phyloP scores from a whole-genome alignment of 225 moss, liverwort and hornwort species.

The Polytrichum commune region DNA sequence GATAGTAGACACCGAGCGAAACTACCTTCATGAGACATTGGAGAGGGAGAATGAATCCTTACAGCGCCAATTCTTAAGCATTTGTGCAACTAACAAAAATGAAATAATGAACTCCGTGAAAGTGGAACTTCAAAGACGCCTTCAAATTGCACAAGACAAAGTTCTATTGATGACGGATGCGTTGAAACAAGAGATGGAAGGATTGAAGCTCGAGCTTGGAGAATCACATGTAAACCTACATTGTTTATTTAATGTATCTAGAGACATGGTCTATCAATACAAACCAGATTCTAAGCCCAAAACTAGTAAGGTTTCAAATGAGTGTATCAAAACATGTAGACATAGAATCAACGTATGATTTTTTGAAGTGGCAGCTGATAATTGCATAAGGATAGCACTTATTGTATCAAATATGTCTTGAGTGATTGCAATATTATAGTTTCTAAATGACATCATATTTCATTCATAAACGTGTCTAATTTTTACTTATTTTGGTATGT shows the following conservation, averaged over 20 bases:
- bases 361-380: neutral
- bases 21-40: conserved; percentile 42
- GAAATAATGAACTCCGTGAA: conserved; percentile 64
- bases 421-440: too few species aligned
- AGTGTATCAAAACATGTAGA: neutral
- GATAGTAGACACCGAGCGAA: conserved; percentile 50
- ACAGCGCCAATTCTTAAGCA: conserved; percentile 52
- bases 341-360: neutral
- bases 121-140: conserved; percentile 55
- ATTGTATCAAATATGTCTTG: too few species aligned
- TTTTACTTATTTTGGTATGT: neutral
- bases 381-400: neutral
- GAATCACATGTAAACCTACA: conserved; percentile 15
- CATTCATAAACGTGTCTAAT: too few species aligned
- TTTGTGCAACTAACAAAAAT: conserved; percentile 51
- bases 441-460: too few species aligned
- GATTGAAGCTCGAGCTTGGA: conserved; percentile 34
- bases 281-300: neutral
- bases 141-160: conserved; percentile 63
- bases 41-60: conserved; percentile 51
- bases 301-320: neutral
- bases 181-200: conserved; percentile 65
- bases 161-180: conserved; percentile 41
- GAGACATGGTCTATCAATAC: neutral
- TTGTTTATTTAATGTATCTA: neutral